Evolutionary conservation across 306 rosid genomes (phyloP), one percentile per base, ranked within the genome.

Genomic region (Hippophae gyantsensis): DNA sequence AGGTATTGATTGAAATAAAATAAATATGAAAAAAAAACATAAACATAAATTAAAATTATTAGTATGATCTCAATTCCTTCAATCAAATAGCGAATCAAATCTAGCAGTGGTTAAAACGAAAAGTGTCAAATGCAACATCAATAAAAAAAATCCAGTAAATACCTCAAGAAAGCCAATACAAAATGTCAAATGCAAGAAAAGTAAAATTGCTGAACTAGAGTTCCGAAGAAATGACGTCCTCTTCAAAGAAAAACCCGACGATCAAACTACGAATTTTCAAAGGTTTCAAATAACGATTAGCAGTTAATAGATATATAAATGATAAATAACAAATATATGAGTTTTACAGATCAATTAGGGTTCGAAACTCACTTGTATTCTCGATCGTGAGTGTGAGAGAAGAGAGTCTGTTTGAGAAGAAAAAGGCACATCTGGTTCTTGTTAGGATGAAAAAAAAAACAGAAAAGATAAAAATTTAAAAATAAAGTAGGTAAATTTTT

Each of bases 111-210:
- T 26, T 53, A 6, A 53, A 43, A 58, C 9, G 18, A 59, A 44
- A 59, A 45, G 38, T 32, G 38, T 45, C 13, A 59, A 59, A 6
- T 63, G 27, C 53, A 13, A 52, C 75, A 41, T 55, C 68, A 70
- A 49, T 56, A 43, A 48, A 54, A 61, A 51, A 52, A n/a, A 53
- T 14, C 10, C 9, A 58, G 26, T 14, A 6, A 10, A 65, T 32
- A 66, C 8, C 12, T 44, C 18, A 58, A 6, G 11, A 12, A 47
- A 6, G 38, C 10, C 38, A 32, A 32, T 32, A 2, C 38, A 32
- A 32, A 32, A 32, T 32, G 38, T 32, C 38, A 4, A 32, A 32
- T 32, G 38, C 38, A 32, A 32, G 13, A 61, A 61, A 66, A 54
- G 13, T 11, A 56, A 54, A 57, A 56, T n/a, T 58, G 69, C 62